phyloP scores from a whole-genome alignment of 2,329 filamentous ascomycete species.

The Botryotinia narcissicola region DNA sequence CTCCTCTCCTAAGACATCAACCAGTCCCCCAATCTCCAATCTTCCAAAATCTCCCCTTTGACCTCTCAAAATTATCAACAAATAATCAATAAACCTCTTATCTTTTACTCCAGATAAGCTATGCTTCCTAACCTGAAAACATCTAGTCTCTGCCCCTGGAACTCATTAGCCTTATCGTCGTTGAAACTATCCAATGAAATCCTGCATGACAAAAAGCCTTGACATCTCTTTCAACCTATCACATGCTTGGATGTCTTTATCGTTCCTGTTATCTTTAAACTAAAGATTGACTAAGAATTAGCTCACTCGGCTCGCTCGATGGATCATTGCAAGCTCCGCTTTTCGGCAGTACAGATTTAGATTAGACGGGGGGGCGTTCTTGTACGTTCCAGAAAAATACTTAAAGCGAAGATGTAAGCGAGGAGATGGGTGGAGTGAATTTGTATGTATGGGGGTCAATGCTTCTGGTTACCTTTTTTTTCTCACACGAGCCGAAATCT shows the following conservation, averaged over 20 bases:
- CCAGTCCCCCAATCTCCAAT: background rate
- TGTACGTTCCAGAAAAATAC: conserved; percentile 5
- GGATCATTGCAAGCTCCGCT: conserved; percentile 2
- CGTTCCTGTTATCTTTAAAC: background rate
- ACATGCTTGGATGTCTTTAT: background rate
- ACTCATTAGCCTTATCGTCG: conserved; percentile 13
- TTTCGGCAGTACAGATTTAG: conserved; percentile 2
- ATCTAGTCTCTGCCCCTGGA: background rate
- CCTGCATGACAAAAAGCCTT: conserved; percentile 2
- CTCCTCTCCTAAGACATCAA: background rate
- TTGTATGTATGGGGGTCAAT: background rate
- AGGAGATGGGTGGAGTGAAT: background rate
- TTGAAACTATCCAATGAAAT: background rate
- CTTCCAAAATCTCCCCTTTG: background rate
- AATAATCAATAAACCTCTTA: conserved; percentile 7
- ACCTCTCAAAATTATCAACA: conserved; percentile 14
- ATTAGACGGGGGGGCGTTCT: background rate
- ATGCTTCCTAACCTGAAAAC: background rate
- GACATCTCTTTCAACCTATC: background rate
- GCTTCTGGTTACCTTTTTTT: background rate
- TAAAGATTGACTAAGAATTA: background rate
- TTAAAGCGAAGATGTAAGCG: background rate
- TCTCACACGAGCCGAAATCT: background rate
- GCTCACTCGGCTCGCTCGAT: background rate
- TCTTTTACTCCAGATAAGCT: conserved; percentile 1